phyloP scores from a whole-genome alignment of 2,329 filamentous ascomycete species.

The Beauveria rudraprayagi region DNA sequence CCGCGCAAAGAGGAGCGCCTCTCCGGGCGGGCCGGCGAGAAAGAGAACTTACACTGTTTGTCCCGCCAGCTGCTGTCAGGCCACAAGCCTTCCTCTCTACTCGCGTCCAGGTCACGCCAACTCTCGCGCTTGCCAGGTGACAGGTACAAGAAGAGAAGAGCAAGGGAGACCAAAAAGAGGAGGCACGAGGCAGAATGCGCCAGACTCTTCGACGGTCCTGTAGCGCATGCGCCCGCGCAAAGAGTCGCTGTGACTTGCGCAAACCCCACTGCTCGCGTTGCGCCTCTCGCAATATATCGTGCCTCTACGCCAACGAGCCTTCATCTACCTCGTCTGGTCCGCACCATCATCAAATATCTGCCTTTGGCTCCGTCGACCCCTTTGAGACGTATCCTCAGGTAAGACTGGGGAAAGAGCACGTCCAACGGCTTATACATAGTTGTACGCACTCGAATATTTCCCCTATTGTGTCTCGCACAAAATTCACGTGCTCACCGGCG shows the following conservation, averaged over 20 bases:
- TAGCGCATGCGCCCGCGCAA: slow-evolving; percentile 46
- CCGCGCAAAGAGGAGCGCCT: not conserved
- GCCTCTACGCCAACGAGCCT: slow-evolving; percentile 48
- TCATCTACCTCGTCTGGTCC: slow-evolving; percentile 21
- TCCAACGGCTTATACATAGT: slow-evolving; percentile 47
- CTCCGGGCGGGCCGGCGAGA: not conserved
- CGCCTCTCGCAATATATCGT: slow-evolving; percentile 36
- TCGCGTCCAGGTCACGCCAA: not conserved
- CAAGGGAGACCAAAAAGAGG: not conserved
- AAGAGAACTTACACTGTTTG: slow-evolving; percentile 1
- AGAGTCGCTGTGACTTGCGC: slow-evolving; percentile 47
- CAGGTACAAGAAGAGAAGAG: not conserved
- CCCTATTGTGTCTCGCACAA: not conserved
- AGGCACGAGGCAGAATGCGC: slow-evolving; percentile 32
- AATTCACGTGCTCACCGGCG: slow-evolving; percentile 9
- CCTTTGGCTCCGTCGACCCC: slow-evolving; percentile 33
- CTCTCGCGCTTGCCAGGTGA: not conserved
- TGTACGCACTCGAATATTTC: slow-evolving; percentile 31
- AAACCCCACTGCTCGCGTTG: slow-evolving; percentile 49
- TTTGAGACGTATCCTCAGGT: slow-evolving; percentile 50
- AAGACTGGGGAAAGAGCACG: slow-evolving; percentile 39
- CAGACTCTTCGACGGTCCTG: slow-evolving; percentile 50
- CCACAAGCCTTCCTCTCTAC: not conserved
- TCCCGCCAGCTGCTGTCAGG: not conserved
- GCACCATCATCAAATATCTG: slow-evolving; percentile 7